Conservation (phyloP, 306 rosid genomes). For the Comarum palustre region DNA sequence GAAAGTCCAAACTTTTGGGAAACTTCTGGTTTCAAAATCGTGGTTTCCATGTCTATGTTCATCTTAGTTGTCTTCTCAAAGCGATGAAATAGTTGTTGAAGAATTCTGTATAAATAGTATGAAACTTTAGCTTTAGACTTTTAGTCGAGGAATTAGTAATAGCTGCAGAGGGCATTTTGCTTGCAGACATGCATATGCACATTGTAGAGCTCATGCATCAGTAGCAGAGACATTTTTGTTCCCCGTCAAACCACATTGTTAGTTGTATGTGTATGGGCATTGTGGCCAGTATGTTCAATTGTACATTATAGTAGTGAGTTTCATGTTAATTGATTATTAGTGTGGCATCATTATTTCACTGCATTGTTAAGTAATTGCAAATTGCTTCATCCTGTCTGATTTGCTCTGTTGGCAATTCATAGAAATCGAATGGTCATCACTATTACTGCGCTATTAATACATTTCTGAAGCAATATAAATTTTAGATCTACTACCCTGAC, state of each 20-base stretch:
- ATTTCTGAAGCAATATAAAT: not conserved
- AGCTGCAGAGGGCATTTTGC: conserved; percentile 37
- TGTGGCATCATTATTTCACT: not conserved
- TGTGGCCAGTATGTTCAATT: not conserved
- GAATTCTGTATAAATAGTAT: conserved; percentile 28
- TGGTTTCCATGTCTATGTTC: conserved; percentile 85
- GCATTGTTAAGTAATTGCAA: not conserved
- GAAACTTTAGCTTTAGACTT: not conserved
- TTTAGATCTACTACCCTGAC: not conserved
- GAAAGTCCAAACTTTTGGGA: conserved; percentile 87
- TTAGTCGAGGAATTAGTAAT: conserved; percentile 30
- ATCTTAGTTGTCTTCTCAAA: conserved; percentile 75
- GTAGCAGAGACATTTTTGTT: conserved; percentile 25
- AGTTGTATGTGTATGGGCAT: not conserved
- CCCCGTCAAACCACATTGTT: conserved; percentile 1
- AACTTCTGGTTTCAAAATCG: conserved; percentile 71
- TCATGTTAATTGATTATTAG: not conserved
- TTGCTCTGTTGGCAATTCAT: not conserved
- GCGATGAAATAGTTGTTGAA: conserved; percentile 46
- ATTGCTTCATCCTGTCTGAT: not conserved
- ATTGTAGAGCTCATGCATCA: conserved; percentile 33
- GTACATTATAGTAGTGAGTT: not conserved
- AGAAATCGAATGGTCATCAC: conserved; percentile 1
- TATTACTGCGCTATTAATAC: not conserved
- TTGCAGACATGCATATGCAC: conserved; percentile 28